Conservation (phyloP, 2,329 filamentous ascomycete species). For the Apiospora aurea region DNA sequence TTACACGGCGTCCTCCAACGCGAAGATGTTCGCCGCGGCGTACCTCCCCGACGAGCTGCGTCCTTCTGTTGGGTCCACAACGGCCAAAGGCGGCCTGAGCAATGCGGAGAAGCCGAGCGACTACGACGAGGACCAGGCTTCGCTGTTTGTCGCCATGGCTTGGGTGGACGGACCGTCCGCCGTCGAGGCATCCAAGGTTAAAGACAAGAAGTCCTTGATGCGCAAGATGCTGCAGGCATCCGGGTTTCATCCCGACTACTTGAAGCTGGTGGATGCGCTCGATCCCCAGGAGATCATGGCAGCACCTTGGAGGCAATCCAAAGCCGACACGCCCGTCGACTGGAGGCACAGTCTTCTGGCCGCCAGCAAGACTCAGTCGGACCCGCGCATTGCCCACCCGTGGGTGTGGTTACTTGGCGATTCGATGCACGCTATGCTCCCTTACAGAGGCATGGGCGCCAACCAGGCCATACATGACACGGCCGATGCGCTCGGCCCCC, state of each 20-base stretch:
- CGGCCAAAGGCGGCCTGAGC: neutral
- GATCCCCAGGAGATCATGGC: neutral
- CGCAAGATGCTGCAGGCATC: neutral
- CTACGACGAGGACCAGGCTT: constrained; percentile 28
- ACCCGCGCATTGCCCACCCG: constrained; percentile 24
- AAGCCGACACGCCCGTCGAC: constrained; percentile 21
- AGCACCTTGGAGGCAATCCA: neutral
- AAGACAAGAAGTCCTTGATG: constrained; percentile 20
- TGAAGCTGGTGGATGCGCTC: constrained; percentile 20
- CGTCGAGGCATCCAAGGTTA: neutral
- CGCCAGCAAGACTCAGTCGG: neutral
- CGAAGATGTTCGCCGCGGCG: constrained; percentile 25
- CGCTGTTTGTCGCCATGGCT: constrained; percentile 25
- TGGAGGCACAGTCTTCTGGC: constrained; percentile 21
- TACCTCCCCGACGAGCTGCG: constrained; percentile 27
- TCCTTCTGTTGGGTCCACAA: neutral
- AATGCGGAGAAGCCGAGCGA: constrained; percentile 4
- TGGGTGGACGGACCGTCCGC: constrained; percentile 4
- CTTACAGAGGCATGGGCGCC: constrained; percentile 33
- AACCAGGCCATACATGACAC: constrained; percentile 34
- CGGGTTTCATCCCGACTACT: constrained; percentile 2
- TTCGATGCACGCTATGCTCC: constrained; percentile 32
- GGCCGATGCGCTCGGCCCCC: constrained; percentile 28
- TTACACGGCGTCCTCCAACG: constrained; percentile 16
- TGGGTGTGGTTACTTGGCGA: constrained; percentile 32